phyloP scores from a whole-genome alignment of 2,329 filamentous ascomycete genomes.

The Sporothrix brasiliensis region DNA sequence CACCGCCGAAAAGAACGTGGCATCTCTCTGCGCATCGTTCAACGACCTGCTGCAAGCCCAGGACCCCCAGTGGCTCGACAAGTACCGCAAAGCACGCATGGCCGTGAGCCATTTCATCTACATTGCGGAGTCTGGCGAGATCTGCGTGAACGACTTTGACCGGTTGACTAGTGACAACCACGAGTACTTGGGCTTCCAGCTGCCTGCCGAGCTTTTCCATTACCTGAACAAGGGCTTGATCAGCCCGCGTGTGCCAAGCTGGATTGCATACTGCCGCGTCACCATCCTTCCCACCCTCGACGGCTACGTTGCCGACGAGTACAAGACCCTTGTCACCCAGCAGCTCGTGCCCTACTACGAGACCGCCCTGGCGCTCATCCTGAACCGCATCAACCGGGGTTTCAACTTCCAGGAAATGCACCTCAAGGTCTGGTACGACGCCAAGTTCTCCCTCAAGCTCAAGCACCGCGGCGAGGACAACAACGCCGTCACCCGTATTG shows the following conservation, averaged over 20 bases:
- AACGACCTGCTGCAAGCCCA: conserved; percentile 75
- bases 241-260: conserved; percentile 75
- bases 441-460: conserved; percentile 67
- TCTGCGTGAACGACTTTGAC: conserved; percentile 73
- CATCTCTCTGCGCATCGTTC: conserved; percentile 73
- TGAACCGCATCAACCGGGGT: conserved; percentile 78
- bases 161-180: conserved; percentile 80
- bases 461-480: conserved; percentile 58
- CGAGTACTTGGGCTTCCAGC: conserved; percentile 84
- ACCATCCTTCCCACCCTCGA: conserved; percentile 83
- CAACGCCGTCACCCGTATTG: conserved; percentile 52
- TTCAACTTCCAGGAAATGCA: conserved; percentile 78
- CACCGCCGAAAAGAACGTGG: conserved; percentile 68
- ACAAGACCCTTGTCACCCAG: conserved; percentile 74
- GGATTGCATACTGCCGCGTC: conserved; percentile 78
- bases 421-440: conserved; percentile 82
- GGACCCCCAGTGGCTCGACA: conserved; percentile 77
- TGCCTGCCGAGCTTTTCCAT: conserved; percentile 87
- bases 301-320: conserved; percentile 76
- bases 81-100: conserved; percentile 83
- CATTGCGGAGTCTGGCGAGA: conserved; percentile 73
- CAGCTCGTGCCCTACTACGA: conserved; percentile 75
- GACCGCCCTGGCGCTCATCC: conserved; percentile 74
- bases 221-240: conserved; percentile 86
- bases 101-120: conserved; percentile 86